phyloP scores from a whole-genome alignment of 768 basidiomycete genomes.

The Lentinula sp. region DNA sequence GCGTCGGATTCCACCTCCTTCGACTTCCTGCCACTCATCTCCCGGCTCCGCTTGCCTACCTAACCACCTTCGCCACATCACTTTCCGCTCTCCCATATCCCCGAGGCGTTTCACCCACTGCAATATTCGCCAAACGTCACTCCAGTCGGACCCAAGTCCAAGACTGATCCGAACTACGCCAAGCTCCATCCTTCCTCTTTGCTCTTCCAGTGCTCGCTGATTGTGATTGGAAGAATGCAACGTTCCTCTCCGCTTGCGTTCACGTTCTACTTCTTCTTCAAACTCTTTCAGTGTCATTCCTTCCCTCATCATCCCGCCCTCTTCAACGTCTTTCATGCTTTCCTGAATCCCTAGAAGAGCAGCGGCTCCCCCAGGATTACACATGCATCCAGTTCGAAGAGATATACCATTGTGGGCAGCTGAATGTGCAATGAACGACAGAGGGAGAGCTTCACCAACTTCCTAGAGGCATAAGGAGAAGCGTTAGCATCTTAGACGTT shows the following conservation, averaged over 20 bases:
- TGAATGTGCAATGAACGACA: slow-evolving; percentile 67
- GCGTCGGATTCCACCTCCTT: not conserved
- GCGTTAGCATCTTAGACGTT: slow-evolving; percentile 1
- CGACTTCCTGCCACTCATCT: slow-evolving; percentile 1
- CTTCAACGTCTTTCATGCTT: slow-evolving; percentile 41
- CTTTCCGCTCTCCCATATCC: not conserved
- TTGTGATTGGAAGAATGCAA: not conserved
- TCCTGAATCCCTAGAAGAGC: slow-evolving; percentile 61
- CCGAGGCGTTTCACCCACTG: slow-evolving; percentile 25
- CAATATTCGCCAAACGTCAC: slow-evolving; percentile 60
- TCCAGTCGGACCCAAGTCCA: slow-evolving; percentile 74
- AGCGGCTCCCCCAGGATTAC: slow-evolving; percentile 80
- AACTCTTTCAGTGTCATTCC: slow-evolving; percentile 60
- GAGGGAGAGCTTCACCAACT: slow-evolving; percentile 58
- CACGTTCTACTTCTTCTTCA: slow-evolving; percentile 53
- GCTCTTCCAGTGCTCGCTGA: not conserved
- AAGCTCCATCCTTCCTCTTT: slow-evolving; percentile 19
- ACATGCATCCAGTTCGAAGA: slow-evolving; percentile 81
- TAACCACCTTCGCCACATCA: slow-evolving; percentile 2
- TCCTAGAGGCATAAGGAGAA: slow-evolving; percentile 34
- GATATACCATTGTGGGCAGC: slow-evolving; percentile 63
- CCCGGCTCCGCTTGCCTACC: not conserved
- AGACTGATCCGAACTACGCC: slow-evolving; percentile 75
- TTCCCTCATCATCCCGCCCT: slow-evolving; percentile 32
- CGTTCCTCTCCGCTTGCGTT: slow-evolving; percentile 18